A percentile compares a stretch with the other conserved stretches of the same genome.
These are phyloP conservation scores for Ambrosiella cleistominuta DNA, from an alignment of 2,329 filamentous ascomycete genomes.

Conservation along the genomic window DNA sequence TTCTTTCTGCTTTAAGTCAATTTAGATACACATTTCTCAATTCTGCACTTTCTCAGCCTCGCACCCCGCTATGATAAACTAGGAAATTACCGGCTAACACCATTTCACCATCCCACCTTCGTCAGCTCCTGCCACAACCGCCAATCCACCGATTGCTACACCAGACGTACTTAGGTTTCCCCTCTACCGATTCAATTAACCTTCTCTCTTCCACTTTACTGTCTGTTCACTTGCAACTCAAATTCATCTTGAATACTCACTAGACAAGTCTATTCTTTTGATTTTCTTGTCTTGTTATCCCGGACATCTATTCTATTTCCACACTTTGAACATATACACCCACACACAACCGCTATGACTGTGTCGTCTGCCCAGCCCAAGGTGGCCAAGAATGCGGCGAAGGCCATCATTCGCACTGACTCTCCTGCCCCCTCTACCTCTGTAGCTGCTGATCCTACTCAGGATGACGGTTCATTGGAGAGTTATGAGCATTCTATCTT, in stretches of 20 bases:
- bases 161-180: not conserved
- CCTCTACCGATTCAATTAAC: not conserved
- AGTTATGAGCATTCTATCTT: constrained; percentile 59
- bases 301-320: not conserved
- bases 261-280: too few relatives aligned
- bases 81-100: constrained; percentile 2
- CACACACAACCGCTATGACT: constrained; percentile 31
- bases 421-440: constrained; percentile 36
- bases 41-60: not conserved
- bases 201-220: not conserved
- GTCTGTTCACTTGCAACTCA: not conserved
- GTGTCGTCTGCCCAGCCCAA: constrained; percentile 41
- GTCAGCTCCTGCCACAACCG: not conserved
- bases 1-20: not conserved
- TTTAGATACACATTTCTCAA: not conserved
- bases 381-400: constrained; percentile 43
- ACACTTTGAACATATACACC: constrained; percentile 1
- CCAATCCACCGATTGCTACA: not conserved
- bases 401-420: constrained; percentile 36
- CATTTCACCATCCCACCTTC: constrained; percentile 2
- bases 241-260: not conserved
- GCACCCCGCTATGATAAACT: not conserved
- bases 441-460: constrained; percentile 28
- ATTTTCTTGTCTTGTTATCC: too few relatives aligned
- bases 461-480: constrained; percentile 40